Base-by-base conservation (phyloP, 1,284 basidiomycete species). In the Quambalaria eucalypti region DNA sequence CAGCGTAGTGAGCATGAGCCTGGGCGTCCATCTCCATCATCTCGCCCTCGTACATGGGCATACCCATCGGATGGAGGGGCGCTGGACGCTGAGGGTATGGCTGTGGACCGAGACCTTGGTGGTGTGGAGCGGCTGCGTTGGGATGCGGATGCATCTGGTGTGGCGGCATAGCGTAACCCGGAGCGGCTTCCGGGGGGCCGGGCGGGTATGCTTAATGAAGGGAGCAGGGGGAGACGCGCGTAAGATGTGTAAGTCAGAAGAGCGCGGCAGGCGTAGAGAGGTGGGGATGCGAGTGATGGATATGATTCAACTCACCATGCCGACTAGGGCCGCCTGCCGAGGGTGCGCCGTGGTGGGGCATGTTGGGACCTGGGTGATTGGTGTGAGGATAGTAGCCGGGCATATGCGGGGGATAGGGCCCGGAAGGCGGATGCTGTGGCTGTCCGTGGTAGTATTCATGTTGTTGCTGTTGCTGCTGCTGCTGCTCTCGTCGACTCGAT, bases 1-100 rank as follows among this genome's bases (percentile, higher is more conserved):
- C 21, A 23, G 42, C 42, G 25, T 46, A 46, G 42, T 46, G 42
- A 26, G 42, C 42, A 26, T n/a, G n/a, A n/a, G n/a, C n/a, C n/a
- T n/a, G n/a, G n/a, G n/a, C n/a, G n/a, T 46, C 42, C 16, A 46
- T 46, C 16, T 46, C 42, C 42, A 46, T 46, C 42, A 46, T 46
- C 4, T 46, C 42, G 25, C 42, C 42, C 19, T 46, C 42, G 19
- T 46, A 46, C 4, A 19, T 19, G 12, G 16, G 16, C 7, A 26
- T 19, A 26, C 42, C 42, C 42, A 46, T 46, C 4, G 16, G 42
- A 19, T 46, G 42, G 6, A 21, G 42, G 16, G 42, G 42, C 12
- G 21, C 21, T 14, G 25, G 42, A 14, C 25, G 42, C 4, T 46
- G 42, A 12, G 42, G 42, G 25, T 46, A 46, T 14, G 12, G 21